Base-by-base conservation (phyloP, 2,329 filamentous ascomycete genomes). In the Neonectria sp. region DNA sequence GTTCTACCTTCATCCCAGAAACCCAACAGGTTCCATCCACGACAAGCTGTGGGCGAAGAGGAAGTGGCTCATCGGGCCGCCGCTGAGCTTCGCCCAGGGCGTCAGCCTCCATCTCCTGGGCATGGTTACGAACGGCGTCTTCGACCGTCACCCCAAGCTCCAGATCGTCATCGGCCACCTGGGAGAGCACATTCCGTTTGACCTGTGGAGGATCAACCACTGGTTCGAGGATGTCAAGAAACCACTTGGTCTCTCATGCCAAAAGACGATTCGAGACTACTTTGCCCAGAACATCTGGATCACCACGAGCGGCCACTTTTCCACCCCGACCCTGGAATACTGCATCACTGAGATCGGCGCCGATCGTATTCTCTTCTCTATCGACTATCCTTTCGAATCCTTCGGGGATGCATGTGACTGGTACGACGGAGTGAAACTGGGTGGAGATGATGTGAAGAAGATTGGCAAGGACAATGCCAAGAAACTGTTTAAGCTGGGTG, bases 1-100 rank as follows among this genome's bases (percentile, higher is more conserved):
- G 0, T 83, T 92, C 55, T 92, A 92, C 73, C 82, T 92, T 1
- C 90, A 92, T 76, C 90, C 89, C 0, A 82, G 86, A 55, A 85
- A 86, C 69, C 88, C 90, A 2, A 87, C 86, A 0, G 88, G 88
- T 7, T 83, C 82, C 21, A 83, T 89, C 61, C 82, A 87, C 71
- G 86, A 90, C 5, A 88, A 88, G 73, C 83, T 90, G 27, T 91
- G 86, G 83, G 85, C 85, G 1, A 82, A 89, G 71, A 83, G 89
- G 25, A 86, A 86, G 74, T 91, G 85, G 83, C 84, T 91, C 31
- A 79, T 91, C 51, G 90, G 89, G 0, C 88, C 89, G 1, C 88
- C 89, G 0, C 82, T 89, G 7, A 85, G 82, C 61, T 90, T 91
- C 56, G 88, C 88, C 3, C 85, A 89, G 1, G 89, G 86, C 6